A percentile compares a stretch with the other conserved stretches of the same genome.
Conservation (phyloP, 2,329 filamentous ascomycete genomes). For the Cyanodermella asteris region DNA sequence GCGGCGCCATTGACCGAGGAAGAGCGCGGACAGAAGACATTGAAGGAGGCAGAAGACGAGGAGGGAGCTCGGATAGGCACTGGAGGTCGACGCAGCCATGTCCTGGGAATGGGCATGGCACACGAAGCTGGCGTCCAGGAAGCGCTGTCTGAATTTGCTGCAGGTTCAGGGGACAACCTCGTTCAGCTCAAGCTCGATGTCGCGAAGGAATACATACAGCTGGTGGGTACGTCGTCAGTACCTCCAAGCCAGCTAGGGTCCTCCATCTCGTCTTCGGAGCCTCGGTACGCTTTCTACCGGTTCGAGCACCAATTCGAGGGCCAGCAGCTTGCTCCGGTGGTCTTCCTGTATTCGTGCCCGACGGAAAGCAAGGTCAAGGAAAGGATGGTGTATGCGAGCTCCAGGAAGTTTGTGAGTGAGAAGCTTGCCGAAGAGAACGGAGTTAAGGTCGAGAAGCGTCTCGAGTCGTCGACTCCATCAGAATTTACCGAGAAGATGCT, state of each 20-base stretch:
- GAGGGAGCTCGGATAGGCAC: constrained; percentile 26
- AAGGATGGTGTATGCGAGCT: constrained; percentile 42
- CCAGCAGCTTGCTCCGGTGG: constrained; percentile 17
- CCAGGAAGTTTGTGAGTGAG: constrained; percentile 29
- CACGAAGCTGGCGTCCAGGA: constrained; percentile 30
- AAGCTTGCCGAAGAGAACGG: constrained; percentile 32
- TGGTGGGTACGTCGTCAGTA: constrained; percentile 23
- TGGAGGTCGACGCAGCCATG: too few relatives aligned
- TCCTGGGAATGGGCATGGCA: constrained; percentile 27
- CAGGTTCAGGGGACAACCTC: constrained; percentile 16
- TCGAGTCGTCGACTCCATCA: constrained; percentile 37
- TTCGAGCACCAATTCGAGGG: constrained; percentile 18
- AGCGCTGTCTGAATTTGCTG: constrained; percentile 24
- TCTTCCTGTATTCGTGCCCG: constrained; percentile 46
- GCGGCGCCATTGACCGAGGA: constrained; percentile 35
- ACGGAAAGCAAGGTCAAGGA: constrained; percentile 39
- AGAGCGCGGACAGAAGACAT: constrained; percentile 33
- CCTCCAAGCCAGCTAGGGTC: constrained; percentile 14
- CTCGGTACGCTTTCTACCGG: constrained; percentile 39
- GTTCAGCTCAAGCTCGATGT: constrained; percentile 31
- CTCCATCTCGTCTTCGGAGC: constrained; percentile 29
- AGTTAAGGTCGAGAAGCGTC: constrained; percentile 32
- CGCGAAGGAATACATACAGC: constrained; percentile 30
- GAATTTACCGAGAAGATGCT: constrained; percentile 33
- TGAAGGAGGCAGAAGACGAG: constrained; percentile 36